These are phyloP conservation scores for Pinus albicaulis DNA, from an alignment of 75 land plant species.

Conservation along the genomic window DNA sequence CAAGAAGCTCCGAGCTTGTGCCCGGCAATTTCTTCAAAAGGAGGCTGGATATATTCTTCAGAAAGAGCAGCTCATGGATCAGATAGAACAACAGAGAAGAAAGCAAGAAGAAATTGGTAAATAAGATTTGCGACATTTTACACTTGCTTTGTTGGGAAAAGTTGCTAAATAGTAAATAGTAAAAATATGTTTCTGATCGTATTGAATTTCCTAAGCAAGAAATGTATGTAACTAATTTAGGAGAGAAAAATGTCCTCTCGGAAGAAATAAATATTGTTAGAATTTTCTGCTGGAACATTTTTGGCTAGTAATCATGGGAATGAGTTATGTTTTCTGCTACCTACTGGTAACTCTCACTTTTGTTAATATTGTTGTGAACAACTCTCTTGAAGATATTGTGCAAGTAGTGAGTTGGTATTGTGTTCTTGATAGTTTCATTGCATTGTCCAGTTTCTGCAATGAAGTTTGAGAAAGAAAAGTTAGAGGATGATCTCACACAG, in stretches of 20 bases:
- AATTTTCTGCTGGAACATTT: background rate
- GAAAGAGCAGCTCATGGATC: slow-evolving; percentile 24
- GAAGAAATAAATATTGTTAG: background rate
- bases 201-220: background rate
- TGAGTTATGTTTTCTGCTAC: background rate
- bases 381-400: background rate
- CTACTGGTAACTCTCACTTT: background rate
- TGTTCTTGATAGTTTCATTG: background rate
- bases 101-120: slow-evolving; percentile 18
- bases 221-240: background rate
- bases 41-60: slow-evolving; percentile 22
- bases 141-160: background rate
- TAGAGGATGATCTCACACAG: slow-evolving; percentile 16
- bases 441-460: slow-evolving; percentile 4
- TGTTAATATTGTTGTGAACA: background rate
- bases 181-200: background rate
- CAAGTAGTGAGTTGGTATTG: background rate
- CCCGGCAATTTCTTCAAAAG: slow-evolving; percentile 29
- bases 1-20: slow-evolving; percentile 49
- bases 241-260: background rate
- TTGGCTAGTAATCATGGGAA: background rate
- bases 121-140: background rate
- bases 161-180: background rate
- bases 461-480: slow-evolving; percentile 9
- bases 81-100: slow-evolving; percentile 27